A percentile compares a stretch with the other conserved stretches of the same genome.
Evolutionary conservation across 805 yeast genomes (phyloP).

Genomic region (Tetrapisispora taiwanensis): DNA sequence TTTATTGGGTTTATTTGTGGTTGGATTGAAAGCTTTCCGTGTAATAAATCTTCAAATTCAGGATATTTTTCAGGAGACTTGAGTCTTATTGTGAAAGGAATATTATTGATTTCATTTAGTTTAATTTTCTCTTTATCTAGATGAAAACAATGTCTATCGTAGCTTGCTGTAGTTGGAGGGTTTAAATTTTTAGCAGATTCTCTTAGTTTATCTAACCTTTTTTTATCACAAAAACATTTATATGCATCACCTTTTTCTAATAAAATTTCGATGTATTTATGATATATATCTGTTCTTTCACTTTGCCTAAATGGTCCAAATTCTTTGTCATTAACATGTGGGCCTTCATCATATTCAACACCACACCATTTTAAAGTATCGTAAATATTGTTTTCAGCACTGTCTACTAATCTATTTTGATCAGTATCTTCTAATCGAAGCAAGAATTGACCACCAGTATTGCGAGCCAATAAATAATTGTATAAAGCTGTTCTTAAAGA

Average conservation of each 20-base stretch:
- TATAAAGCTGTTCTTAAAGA: conserved; percentile 88
- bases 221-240: conserved; percentile 77
- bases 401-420: conserved; percentile 61
- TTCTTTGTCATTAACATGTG: conserved; percentile 74
- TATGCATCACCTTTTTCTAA: conserved; percentile 67
- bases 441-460: conserved; percentile 71
- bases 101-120: conserved; percentile 26
- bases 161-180: conserved; percentile 88
- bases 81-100: conserved; percentile 55
- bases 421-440: conserved; percentile 91
- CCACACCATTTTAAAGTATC: conserved; percentile 72
- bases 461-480: conserved; percentile 71
- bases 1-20: conserved; percentile 66
- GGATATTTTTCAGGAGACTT: conserved; percentile 67
- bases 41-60: conserved; percentile 58
- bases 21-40: conserved; percentile 67
- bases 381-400: conserved; percentile 76
- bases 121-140: conserved; percentile 34
- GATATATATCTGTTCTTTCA: conserved; percentile 60
- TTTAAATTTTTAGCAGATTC: conserved; percentile 61
- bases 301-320: conserved; percentile 79
- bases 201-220: conserved; percentile 56
- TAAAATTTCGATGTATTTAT: conserved; percentile 45
- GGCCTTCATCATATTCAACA: conserved; percentile 73
- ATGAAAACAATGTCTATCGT: conserved; percentile 71